Base-by-base conservation (phyloP, 805 yeast species). In the Candida coleopterorum region DNA sequence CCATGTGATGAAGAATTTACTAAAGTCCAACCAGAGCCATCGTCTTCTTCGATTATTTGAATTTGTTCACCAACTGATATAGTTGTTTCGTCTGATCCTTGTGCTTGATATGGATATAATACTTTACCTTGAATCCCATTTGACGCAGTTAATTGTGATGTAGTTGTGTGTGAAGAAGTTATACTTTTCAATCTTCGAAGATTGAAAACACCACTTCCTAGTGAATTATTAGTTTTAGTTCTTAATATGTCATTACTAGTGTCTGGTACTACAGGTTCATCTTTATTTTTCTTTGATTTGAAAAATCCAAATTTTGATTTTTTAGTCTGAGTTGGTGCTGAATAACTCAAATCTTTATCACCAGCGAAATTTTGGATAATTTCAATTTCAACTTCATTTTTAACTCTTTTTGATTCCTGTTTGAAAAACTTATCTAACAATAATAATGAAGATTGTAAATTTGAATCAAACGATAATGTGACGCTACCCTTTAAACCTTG, bases 11-110 rank as follows among this genome's bases (percentile, higher is more conserved):
- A 48, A 16, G 44, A 32, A 32, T 41, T 43, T 12, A 88, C 77
- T 46, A 64, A 60, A 2, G 95, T 83, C 98, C 98, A 90, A 0
- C 98, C 98, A 12, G 86, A 78, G 0, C 96, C 97, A 44, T 85
- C 89, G 54, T 93, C 97, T 1, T 64, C 62, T 34, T 75, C 79
- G 0, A 80, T 37, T 4, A 90, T 70, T 4, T 62, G 62, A 27
- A 89, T 60, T 1, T 56, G 50, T 21, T 84, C 94, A 9, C 89
- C 88, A 0, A 75, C 71, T 5, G 51, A 36, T 1, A 89, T 63
- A 2, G 76, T 56, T 1, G 79, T 64, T 60, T 93, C 97, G 52
- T 88, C 97, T 17, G 70, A 75, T 3, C 88, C 95, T 9, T 73
- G 60, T 1, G 88, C 79, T 5, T 64, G 58, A 55, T 85, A 89